Percentiles rank a stretch among this genome's conserved stretches.
phyloP scores from a whole-genome alignment of 176 grass and related monocot species.

The Phoenix dactylifera region DNA sequence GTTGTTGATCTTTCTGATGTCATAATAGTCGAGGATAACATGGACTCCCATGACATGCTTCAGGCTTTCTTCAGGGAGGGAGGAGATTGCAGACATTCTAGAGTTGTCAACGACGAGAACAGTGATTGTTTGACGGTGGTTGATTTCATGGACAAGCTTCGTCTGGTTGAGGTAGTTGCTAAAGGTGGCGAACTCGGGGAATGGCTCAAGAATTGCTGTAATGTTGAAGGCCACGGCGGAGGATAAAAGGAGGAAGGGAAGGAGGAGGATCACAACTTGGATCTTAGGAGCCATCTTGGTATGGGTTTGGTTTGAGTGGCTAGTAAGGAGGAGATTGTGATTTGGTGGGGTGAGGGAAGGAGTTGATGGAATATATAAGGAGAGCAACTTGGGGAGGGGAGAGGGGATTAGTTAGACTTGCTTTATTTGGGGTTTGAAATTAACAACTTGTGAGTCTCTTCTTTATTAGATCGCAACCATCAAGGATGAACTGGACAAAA shows the following conservation, averaged over 20 bases:
- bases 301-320: too few species aligned
- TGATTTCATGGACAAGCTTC: neutral
- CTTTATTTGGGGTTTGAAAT: too few species aligned
- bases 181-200: neutral
- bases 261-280: neutral
- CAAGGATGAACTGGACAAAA: too few species aligned
- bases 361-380: too few species aligned
- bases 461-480: too few species aligned
- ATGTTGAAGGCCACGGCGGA: neutral
- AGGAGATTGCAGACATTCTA: neutral
- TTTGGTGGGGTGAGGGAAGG: too few species aligned
- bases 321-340: too few species aligned
- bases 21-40: slow-evolving; percentile 7
- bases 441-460: too few species aligned
- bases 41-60: neutral
- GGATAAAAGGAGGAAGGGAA: neutral
- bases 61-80: neutral
- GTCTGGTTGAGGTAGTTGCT: neutral
- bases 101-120: slow-evolving; percentile 3
- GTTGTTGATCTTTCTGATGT: neutral
- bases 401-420: too few species aligned
- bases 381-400: too few species aligned
- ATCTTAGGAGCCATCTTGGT: neutral
- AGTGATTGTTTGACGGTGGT: neutral
- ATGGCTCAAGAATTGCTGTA: neutral